phyloP scores from a whole-genome alignment of 176 grass and related monocot species.

The Bolboschoenus planiculmis region DNA sequence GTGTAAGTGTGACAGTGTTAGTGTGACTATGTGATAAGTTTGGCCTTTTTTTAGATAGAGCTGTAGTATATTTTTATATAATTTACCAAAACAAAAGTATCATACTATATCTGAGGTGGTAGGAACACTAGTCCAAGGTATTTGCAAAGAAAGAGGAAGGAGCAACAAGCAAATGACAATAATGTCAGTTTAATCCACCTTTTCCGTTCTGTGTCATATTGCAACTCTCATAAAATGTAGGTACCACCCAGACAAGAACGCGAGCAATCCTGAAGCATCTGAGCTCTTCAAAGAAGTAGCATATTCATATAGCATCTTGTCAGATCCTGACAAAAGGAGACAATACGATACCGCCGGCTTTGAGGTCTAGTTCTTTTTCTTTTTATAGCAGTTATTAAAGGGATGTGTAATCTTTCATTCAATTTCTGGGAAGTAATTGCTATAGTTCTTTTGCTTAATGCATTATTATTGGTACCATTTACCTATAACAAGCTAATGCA shows the following conservation, averaged over 20 bases:
- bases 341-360: slow-evolving; percentile 97
- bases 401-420: neutral
- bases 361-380: slow-evolving; percentile 44
- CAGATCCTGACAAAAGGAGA: slow-evolving; percentile 95
- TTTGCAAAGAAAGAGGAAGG: slow-evolving; percentile 2
- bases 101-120: neutral
- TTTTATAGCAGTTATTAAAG: neutral
- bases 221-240: slow-evolving; percentile 32
- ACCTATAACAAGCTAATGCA: neutral
- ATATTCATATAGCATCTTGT: slow-evolving; percentile 98
- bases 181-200: neutral
- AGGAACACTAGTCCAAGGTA: neutral
- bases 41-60: neutral
- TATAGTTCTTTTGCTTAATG: neutral
- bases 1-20: neutral
- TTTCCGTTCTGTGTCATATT: neutral
- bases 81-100: neutral
- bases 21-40: neutral
- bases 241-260: slow-evolving; percentile 97
- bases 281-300: slow-evolving; percentile 99
- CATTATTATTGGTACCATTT: neutral
- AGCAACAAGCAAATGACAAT: neutral
- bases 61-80: neutral
- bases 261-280: slow-evolving; percentile 90
- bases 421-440: neutral